Conservation (phyloP, 176 grass and related monocot species). For the Phyllostachys edulis region DNA sequence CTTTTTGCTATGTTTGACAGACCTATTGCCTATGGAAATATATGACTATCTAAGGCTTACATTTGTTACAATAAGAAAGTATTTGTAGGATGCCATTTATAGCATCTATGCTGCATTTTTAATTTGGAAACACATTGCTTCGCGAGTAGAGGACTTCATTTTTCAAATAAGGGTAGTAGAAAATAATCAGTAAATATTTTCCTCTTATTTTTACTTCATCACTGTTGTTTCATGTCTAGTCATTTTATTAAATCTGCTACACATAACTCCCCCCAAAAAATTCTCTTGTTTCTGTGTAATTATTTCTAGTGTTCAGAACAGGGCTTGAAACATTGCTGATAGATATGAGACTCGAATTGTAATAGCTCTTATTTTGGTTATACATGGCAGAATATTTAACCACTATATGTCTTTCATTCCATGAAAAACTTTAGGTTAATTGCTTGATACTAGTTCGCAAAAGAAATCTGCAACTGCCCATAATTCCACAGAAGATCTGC, state of each 20-base stretch:
- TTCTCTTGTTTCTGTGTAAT: background rate
- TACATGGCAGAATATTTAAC: constrained; percentile 20
- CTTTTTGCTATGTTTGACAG: constrained; percentile 31
- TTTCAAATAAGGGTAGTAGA: background rate
- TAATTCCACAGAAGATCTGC: constrained; percentile 15
- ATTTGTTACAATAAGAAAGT: constrained; percentile 18
- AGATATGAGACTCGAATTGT: background rate
- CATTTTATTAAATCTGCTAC: background rate
- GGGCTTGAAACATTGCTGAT: constrained; percentile 7
- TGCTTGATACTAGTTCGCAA: background rate
- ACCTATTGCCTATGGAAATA: constrained; percentile 31
- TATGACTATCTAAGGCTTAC: constrained; percentile 11
- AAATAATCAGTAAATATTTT: background rate
- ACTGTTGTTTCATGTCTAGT: background rate
- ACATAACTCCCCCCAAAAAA: background rate
- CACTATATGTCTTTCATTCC: constrained; percentile 10
- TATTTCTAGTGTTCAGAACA: background rate
- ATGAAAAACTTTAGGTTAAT: background rate
- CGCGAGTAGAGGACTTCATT: background rate
- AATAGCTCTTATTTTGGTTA: constrained; percentile 2
- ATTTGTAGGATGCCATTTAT: constrained; percentile 35
- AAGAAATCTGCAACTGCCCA: background rate
- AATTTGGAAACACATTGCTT: background rate
- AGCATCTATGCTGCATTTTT: constrained; percentile 15
- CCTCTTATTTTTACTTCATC: constrained; percentile 2